These are phyloP conservation scores for Massariosphaeria phaeospora DNA, from an alignment of 495 filamentous ascomycete genomes.

Conservation along the genomic window DNA sequence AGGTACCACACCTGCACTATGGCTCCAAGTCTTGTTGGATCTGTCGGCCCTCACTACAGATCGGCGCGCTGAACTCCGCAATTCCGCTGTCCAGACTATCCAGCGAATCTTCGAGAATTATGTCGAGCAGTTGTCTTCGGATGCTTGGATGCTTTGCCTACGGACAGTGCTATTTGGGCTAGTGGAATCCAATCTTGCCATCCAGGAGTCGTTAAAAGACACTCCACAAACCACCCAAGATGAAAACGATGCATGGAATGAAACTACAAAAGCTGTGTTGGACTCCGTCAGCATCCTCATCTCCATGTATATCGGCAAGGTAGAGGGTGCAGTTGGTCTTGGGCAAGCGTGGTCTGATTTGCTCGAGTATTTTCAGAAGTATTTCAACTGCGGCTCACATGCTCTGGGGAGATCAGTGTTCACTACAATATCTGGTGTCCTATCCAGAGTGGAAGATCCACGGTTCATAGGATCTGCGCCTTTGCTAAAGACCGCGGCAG, in stretches of 20 bases:
- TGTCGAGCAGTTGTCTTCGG: slow-evolving; percentile 69
- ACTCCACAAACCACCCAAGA: slow-evolving; percentile 19
- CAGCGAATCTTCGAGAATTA: slow-evolving; percentile 89
- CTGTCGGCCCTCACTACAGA: slow-evolving; percentile 74
- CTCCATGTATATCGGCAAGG: slow-evolving; percentile 53
- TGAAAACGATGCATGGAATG: slow-evolving; percentile 59
- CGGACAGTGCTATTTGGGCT: slow-evolving; percentile 73
- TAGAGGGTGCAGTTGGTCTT: slow-evolving; percentile 26
- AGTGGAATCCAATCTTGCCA: slow-evolving; percentile 48
- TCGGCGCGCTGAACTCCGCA: slow-evolving; percentile 75
- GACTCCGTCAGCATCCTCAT: slow-evolving; percentile 65
- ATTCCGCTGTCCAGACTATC: slow-evolving; percentile 87
- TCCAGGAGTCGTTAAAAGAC: slow-evolving; percentile 23
- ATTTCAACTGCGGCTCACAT: slow-evolving; percentile 35
- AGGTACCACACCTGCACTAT: slow-evolving; percentile 59
- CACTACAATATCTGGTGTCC: slow-evolving; percentile 29
- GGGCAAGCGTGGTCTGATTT: slow-evolving; percentile 35
- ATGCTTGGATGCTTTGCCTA: slow-evolving; percentile 80
- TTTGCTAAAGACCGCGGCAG: slow-evolving; percentile 21
- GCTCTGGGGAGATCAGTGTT: slow-evolving; percentile 35
- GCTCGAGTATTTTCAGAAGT: slow-evolving; percentile 21
- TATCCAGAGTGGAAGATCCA: slow-evolving; percentile 30
- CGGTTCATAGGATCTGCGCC: slow-evolving; percentile 1
- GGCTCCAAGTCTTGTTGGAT: slow-evolving; percentile 77
- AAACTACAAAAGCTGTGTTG: slow-evolving; percentile 69